phyloP scores from a whole-genome alignment of 768 basidiomycete genomes.

The Xanthoconium purpureum region DNA sequence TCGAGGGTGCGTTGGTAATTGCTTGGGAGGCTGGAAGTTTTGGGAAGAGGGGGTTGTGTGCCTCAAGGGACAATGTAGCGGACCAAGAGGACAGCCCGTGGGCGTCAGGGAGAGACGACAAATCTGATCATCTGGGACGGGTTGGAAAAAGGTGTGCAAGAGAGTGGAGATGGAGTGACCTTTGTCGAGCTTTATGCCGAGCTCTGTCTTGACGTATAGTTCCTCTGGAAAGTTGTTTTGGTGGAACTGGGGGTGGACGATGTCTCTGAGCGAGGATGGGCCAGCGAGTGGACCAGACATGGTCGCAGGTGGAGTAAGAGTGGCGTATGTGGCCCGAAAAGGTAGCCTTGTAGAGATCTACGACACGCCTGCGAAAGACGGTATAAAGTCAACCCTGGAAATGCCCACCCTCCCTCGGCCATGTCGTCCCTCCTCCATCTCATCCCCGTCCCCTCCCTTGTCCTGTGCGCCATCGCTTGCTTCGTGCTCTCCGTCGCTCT shows the following conservation, averaged over 20 bases:
- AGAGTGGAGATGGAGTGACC: conserved; percentile 40
- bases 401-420: neutral
- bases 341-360: neutral
- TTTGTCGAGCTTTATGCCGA: conserved; percentile 88
- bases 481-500: conserved; percentile 12
- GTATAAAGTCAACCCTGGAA: neutral
- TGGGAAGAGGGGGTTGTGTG: conserved; percentile 85
- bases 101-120: conserved; percentile 81
- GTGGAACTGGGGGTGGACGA: conserved; percentile 88
- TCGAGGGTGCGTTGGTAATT: conserved; percentile 76
- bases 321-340: neutral
- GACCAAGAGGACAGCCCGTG: conserved; percentile 85
- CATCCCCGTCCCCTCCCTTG: neutral
- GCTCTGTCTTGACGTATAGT: conserved; percentile 72
- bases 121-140: conserved; percentile 80
- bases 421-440: neutral
- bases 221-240: conserved; percentile 89
- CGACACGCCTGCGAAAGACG: neutral
- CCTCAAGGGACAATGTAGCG: conserved; percentile 86
- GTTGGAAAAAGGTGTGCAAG: neutral
- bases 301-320: neutral
- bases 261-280: conserved; percentile 59
- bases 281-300: conserved; percentile 51
- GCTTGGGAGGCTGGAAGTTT: conserved; percentile 88
- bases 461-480: conserved; percentile 9